Base-by-base conservation (phyloP, 1,284 basidiomycete genomes). In the Prillingera fragicola region DNA sequence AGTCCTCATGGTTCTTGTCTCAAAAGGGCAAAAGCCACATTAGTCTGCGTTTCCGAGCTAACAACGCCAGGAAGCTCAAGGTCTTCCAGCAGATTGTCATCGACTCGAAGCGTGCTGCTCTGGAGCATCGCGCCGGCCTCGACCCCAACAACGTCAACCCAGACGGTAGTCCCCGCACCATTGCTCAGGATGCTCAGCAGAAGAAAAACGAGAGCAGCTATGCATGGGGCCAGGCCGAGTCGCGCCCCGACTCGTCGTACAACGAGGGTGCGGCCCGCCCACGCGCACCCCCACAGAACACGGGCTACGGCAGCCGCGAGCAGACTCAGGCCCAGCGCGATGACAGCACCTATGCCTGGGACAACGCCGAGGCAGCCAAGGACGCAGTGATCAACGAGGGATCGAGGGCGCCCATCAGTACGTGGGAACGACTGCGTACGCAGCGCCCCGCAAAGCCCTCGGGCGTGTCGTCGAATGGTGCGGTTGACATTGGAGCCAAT, bases 31-130 rank as follows among this genome's bases (percentile, higher is more conserved):
- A 43, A 15, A 24, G 21, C 41, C 31, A 10, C 24, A n/a, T 28
- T 17, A 32, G 37, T 36, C 12, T 8, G n/a, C n/a, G 9, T 17
- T 15, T 9, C 9, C 17, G 8, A 2, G 34, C 47, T 49, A 25
- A 49, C 35, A 18, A 21, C 17, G 22, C 12, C 41, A 66, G 62
- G n/a, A 67, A 65, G 39, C 45, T 67, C 22, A 43, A 48, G 35
- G 57, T 67, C 10, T 63, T 67, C 37, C 52, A 57, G 33, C 45
- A 64, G 34, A 52, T 67, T 33, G 56, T 62, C 26, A 34, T 52
- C n/a, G 56, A 60, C 36, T 53, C 58, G 23, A 41, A 44, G 41
- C 48, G 41, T 38, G 41, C 39, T 24, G 53, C 43, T 21, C 49
- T 36, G 40, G 45, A 49, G 47, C 31, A 33, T 29, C 38, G 49